These are phyloP conservation scores for Erysiphe pisi DNA, from an alignment of 2,329 filamentous ascomycete genomes.

Conservation along the genomic window DNA sequence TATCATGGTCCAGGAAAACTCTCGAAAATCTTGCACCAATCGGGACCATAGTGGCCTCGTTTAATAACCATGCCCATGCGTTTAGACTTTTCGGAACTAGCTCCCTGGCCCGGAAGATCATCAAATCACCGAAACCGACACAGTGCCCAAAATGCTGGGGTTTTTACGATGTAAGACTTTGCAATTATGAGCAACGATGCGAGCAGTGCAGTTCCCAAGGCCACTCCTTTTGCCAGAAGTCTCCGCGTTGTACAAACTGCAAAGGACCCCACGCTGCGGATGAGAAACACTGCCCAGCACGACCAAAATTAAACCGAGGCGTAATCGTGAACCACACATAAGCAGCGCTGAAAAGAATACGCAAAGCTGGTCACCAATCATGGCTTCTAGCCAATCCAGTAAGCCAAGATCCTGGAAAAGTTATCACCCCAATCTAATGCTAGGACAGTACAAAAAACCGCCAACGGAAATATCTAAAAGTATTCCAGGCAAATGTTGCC, in stretches of 20 bases:
- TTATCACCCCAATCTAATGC: neutral
- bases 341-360: neutral
- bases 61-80: neutral
- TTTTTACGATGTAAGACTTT: neutral
- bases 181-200: neutral
- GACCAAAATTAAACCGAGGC: neutral
- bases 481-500: neutral
- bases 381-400: neutral
- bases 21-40: neutral
- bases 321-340: neutral
- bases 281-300: neutral
- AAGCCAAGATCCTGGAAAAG: neutral
- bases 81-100: neutral
- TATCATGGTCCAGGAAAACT: neutral
- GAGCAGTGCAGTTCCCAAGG: neutral
- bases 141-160: conserved; percentile 2
- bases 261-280: neutral
- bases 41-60: neutral
- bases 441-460: neutral
- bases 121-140: neutral
- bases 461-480: neutral
- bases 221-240: neutral
- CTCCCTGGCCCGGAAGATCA: neutral
- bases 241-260: neutral
- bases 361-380: neutral